Base-by-base conservation (phyloP, 306 rosid species). In the Quercus berberidifolia region DNA sequence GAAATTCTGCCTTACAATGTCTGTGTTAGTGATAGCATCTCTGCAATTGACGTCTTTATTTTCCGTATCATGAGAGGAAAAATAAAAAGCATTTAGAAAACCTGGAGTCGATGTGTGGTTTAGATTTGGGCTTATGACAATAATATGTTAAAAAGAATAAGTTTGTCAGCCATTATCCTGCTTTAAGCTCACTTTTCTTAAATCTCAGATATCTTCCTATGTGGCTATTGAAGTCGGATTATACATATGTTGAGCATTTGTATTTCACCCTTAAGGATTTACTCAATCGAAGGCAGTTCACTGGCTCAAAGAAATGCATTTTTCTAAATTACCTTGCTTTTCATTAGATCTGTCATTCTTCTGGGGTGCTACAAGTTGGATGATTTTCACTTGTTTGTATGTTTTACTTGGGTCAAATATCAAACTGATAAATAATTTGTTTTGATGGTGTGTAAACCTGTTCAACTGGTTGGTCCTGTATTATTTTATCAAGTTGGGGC, bases 341-440 rank as follows among this genome's bases (percentile, higher is more conserved):
- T 72, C 51, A n/a, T 74, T 55, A 54, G 25, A 55, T 68, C 65
- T 43, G 51, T 55, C 28, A 25, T 30, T 35, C 59, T 25, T 77
- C 35, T 63, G 59, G 72, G 69, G 38, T 19, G 25, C n/a, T 6
- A 14, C 68, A 74, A 56, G 78, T 69, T 69, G 73, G 63, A 60
- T 60, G 25, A 30, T 74, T 58, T 59, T 43, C 49, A 60, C 56
- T 74, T 59, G 41, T 20, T 76, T 77, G 68, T 65, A 68, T 19
- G 62, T 49, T 65, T 14, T 28, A 14, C 46, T 30, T 30, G 21
- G 63, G 43, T 65, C 74, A 33, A 67, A 17, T 33, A 31, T 18
- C 55, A 23, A 73, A 69, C 72, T 81, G 76, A 74, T 72, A 31
- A 71, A 41, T 55, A 73, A 58, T 57, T 76, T 60, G 65, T 69